phyloP scores from a whole-genome alignment of 2,329 filamentous ascomycete genomes.

The Scedosporium apiospermum region DNA sequence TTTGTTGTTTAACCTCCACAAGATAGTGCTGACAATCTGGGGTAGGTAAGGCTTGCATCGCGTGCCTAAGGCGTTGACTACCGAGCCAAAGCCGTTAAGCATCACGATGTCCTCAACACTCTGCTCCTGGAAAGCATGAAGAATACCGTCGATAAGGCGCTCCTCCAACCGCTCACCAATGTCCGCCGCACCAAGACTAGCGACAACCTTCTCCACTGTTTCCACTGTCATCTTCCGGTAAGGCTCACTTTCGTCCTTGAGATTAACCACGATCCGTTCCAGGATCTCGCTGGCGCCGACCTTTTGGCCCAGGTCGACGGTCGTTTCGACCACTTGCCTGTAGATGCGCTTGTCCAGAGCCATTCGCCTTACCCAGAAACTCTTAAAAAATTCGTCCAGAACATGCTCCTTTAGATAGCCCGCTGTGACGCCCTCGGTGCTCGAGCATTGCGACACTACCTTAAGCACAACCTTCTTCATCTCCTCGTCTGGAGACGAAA shows the following conservation, averaged over 20 bases:
- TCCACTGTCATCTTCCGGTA: constrained; percentile 99
- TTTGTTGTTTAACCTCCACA: constrained; percentile 97
- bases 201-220: constrained; percentile 93
- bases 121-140: constrained; percentile 96
- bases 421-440: constrained; percentile 88
- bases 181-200: constrained; percentile 85
- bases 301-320: constrained; percentile 92
- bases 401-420: constrained; percentile 94
- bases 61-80: constrained; percentile 88
- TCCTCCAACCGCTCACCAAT: constrained; percentile 90
- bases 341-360: constrained; percentile 97
- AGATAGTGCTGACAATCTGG: constrained; percentile 92
- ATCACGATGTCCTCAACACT: constrained; percentile 93
- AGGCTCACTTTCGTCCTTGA: constrained; percentile 96
- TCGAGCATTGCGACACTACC: constrained; percentile 90
- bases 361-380: constrained; percentile 97
- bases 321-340: constrained; percentile 94
- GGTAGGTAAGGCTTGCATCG: constrained; percentile 94
- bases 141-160: constrained; percentile 85
- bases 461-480: constrained; percentile 99
- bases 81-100: constrained; percentile 94
- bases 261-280: constrained; percentile 83
- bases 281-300: constrained; percentile 95
- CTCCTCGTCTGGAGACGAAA: constrained; percentile 93
- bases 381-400: constrained; percentile 94